Evolutionary conservation across 1,284 basidiomycete species (phyloP).

Genomic region (Leccinum fuscescens): DNA sequence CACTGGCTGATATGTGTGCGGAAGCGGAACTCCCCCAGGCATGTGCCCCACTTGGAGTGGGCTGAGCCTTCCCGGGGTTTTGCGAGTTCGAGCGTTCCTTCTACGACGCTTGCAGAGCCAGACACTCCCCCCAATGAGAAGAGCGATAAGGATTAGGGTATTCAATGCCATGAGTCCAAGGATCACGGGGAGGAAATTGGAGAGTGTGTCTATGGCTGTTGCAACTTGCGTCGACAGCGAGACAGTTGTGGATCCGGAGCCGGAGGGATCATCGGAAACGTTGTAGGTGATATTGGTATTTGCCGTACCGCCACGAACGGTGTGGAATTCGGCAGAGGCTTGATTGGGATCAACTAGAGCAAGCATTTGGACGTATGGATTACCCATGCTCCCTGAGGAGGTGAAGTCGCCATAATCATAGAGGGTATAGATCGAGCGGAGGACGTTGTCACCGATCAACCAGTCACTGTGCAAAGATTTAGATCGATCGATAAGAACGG

Average conservation of each 20-base stretch:
- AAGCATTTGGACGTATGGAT: slow-evolving; percentile 74
- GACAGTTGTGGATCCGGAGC: slow-evolving; percentile 45
- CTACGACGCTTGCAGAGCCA: slow-evolving; percentile 48
- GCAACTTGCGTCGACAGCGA: slow-evolving; percentile 54
- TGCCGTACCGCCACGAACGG: slow-evolving; percentile 59
- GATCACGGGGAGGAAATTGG: slow-evolving; percentile 64
- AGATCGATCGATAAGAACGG: slow-evolving; percentile 2
- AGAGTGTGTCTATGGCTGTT: slow-evolving; percentile 56
- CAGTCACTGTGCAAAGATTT: slow-evolving; percentile 53
- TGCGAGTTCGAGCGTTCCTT: slow-evolving; percentile 35
- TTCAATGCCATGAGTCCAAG: slow-evolving; percentile 72
- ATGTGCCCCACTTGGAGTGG: slow-evolving; percentile 44
- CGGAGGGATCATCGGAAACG: slow-evolving; percentile 45
- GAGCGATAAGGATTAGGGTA: slow-evolving; percentile 59
- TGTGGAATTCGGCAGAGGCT: slow-evolving; percentile 69
- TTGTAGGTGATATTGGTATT: slow-evolving; percentile 67
- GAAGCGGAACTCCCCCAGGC: slow-evolving; percentile 26
- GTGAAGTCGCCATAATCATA: slow-evolving; percentile 86
- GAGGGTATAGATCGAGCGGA: slow-evolving; percentile 80
- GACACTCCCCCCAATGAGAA: slow-evolving; percentile 50
- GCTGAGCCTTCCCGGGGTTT: slow-evolving; percentile 50
- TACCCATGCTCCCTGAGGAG: slow-evolving; percentile 56
- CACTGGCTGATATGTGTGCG: slow-evolving; percentile 60
- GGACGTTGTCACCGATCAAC: slow-evolving; percentile 78
- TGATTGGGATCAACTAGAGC: slow-evolving; percentile 63